These are phyloP conservation scores for Mucor saturninus DNA, from an alignment of 371 early-diverging fungal genomes.

Conservation along the genomic window DNA sequence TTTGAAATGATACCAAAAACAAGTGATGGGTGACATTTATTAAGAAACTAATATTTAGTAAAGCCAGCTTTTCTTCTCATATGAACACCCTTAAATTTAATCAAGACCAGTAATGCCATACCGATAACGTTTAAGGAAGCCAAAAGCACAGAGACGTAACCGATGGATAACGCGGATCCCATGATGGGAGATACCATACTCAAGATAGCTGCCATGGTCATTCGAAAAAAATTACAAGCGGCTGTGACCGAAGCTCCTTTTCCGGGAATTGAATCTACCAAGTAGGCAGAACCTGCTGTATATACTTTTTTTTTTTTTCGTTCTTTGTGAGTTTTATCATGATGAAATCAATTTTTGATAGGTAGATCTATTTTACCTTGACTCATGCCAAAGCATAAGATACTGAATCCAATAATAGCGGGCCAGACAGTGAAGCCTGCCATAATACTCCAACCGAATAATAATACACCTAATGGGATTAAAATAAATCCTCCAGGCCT, in stretches of 20 bases:
- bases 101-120: constrained; percentile 30
- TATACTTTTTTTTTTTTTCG: constrained; percentile 22
- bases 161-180: constrained; percentile 31
- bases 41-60: constrained; percentile 7
- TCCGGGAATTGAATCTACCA: constrained; percentile 56
- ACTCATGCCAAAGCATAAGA: constrained; percentile 64
- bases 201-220: constrained; percentile 53
- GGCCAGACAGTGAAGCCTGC: constrained; percentile 45
- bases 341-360: background rate
- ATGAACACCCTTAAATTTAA: constrained; percentile 41
- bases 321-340: background rate
- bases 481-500: constrained; percentile 58
- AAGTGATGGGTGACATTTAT: no score
- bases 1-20: no score
- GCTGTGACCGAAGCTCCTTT: constrained; percentile 62
- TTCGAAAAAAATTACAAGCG: constrained; percentile 53
- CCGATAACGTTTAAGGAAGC: constrained; percentile 38
- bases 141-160: constrained; percentile 40
- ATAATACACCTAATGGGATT: constrained; percentile 55
- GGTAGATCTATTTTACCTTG: constrained; percentile 36
- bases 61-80: constrained; percentile 36
- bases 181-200: constrained; percentile 35
- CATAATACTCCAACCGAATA: constrained; percentile 62
- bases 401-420: constrained; percentile 56
- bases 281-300: constrained; percentile 54